These are phyloP conservation scores for Camellia granthamiana DNA, from an alignment of 148 eudicot genomes.

Conservation along the genomic window DNA sequence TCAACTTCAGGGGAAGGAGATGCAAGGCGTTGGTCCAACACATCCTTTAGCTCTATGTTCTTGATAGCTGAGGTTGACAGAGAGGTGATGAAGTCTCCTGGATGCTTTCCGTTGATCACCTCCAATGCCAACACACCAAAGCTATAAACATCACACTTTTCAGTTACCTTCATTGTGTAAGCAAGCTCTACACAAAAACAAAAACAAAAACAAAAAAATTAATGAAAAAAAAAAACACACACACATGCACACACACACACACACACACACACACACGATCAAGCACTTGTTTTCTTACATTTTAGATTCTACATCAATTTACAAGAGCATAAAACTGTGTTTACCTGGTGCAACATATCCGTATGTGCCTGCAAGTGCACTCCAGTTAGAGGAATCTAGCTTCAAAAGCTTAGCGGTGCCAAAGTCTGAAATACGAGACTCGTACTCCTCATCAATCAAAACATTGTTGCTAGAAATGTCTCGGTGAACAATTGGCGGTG, in stretches of 20 bases:
- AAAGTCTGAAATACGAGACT: constrained; percentile 40
- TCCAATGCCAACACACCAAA: constrained; percentile 45
- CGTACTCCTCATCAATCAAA: constrained; percentile 30
- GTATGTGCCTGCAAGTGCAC: constrained; percentile 38
- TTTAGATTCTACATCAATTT: neutral
- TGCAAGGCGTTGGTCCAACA: constrained; percentile 38
- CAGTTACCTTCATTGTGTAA: constrained; percentile 31
- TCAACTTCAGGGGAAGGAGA: constrained; percentile 20
- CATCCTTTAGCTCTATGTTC: constrained; percentile 14
- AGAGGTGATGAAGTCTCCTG: constrained; percentile 28
- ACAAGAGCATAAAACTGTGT: neutral
- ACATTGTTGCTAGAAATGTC: constrained; percentile 41
- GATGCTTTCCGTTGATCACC: constrained; percentile 38
- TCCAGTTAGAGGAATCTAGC: constrained; percentile 30
- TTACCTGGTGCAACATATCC: constrained; percentile 51
- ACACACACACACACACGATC: too few species aligned
- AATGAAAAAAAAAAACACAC: too few species aligned
- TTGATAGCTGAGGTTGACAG: constrained; percentile 1
- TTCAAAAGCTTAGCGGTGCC: constrained; percentile 40
- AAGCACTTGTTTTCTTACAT: too few species aligned
- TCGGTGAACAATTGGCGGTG: constrained; percentile 35
- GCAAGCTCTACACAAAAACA: constrained; percentile 35
- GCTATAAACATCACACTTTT: constrained; percentile 42
- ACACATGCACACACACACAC: too few species aligned
- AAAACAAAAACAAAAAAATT: too few species aligned